Evolutionary conservation across 2,329 filamentous ascomycete genomes (phyloP), one percentile per base, ranked within the genome.

Genomic region (Calonectria pteridis): DNA sequence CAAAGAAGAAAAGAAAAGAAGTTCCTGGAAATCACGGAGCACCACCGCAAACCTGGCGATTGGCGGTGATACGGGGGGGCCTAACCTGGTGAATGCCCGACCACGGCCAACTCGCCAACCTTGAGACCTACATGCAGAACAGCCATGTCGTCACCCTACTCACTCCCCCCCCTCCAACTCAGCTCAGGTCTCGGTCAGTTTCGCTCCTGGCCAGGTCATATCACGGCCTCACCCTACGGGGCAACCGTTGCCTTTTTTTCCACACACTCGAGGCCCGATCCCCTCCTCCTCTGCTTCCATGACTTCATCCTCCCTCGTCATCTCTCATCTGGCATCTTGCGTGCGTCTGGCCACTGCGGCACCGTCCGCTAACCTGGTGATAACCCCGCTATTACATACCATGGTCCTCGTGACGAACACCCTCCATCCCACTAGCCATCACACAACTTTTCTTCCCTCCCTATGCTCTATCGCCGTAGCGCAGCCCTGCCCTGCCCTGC

Each of bases 361-460:
- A 49, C 49, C 40, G 16, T 58, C 62, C 43, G 65, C 75, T 63
- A 73, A 77, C 70, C 73, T 29, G 75, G 76, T 51, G 72, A 66
- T 55, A 67, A 73, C 77, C 77, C 76, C 77, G 77, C 77, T 79
- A 40, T 40, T 29, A 64, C 37, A 66, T 53, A 53, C 31, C 49
- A 67, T 67, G 67, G 76, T 26, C 78, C 78, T 77, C 76, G 78
- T 80, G 78, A 80, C 77, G 64, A 53, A 63, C 69, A 73, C 72
- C 55, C 71, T 75, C 73, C 75, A 70, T 74, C 67, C 66, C 67
- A 59, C 75, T 73, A 46, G 43, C 43, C n/a, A 50, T 77, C 43
- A 73, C 64, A 59, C 71, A 74, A 71, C 55, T 9, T 40, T 74
- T 62, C 40, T 59, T 59, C 26, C 23, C 55, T 28, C 55, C n/a